These are phyloP conservation scores for Leishmania tropica DNA, from an alignment of 208 protist species.

Conservation along the genomic window DNA sequence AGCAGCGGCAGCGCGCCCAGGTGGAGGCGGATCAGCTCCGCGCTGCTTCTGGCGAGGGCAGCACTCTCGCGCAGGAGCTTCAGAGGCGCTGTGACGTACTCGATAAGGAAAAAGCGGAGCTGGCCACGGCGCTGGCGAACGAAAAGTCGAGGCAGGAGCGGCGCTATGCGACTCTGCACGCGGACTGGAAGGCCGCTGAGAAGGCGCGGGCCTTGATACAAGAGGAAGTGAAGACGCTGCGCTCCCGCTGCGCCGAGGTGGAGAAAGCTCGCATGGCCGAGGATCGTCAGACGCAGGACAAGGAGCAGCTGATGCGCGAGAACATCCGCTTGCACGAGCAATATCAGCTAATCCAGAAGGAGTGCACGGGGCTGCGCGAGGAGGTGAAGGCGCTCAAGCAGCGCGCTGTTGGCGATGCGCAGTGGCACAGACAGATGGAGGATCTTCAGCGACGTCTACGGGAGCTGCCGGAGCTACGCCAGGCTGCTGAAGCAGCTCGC, in stretches of 20 bases:
- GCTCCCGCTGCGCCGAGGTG: slow-evolving; percentile 42
- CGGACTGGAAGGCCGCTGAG: slow-evolving; percentile 51
- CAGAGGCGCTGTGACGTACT: slow-evolving; percentile 27
- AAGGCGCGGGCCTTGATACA: slow-evolving; percentile 48
- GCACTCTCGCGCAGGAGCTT: slow-evolving; percentile 29
- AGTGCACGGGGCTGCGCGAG: slow-evolving; percentile 54
- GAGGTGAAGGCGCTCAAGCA: slow-evolving; percentile 37
- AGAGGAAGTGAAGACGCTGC: slow-evolving; percentile 57
- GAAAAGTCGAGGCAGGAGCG: slow-evolving; percentile 34
- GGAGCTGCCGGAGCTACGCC: slow-evolving; percentile 64
- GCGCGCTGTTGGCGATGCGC: slow-evolving; percentile 29
- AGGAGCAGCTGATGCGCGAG: slow-evolving; percentile 64
- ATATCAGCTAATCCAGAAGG: slow-evolving; percentile 56
- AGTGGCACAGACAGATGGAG: slow-evolving; percentile 55
- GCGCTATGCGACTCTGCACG: slow-evolving; percentile 37
- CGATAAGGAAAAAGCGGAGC: slow-evolving; percentile 36
- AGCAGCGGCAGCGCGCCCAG: slow-evolving; percentile 34
- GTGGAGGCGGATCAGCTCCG: slow-evolving; percentile 40
- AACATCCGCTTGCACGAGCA: slow-evolving; percentile 71
- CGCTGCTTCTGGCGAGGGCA: slow-evolving; percentile 24
- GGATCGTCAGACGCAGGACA: slow-evolving; percentile 50
- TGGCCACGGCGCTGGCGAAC: slow-evolving; percentile 28
- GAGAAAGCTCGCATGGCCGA: slow-evolving; percentile 34
- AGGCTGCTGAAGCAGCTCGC: slow-evolving; percentile 61
- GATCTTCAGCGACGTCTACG: slow-evolving; percentile 67